Evolutionary conservation across 305 asterid species (phyloP).

Genomic region (Andrographis paniculata): DNA sequence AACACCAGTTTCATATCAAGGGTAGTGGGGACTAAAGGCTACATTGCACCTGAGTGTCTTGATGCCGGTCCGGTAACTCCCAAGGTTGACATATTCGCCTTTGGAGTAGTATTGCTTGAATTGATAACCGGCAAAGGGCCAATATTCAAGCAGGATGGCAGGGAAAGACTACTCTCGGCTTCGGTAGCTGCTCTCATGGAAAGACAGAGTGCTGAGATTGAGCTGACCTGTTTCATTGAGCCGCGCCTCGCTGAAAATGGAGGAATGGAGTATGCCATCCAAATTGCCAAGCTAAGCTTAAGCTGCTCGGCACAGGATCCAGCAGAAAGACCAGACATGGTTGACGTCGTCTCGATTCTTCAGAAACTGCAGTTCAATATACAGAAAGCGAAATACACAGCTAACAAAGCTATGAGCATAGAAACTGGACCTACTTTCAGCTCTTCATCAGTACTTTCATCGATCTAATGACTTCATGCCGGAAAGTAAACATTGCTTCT

Average conservation of each 20-base stretch:
- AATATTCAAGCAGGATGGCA: slow-evolving; percentile 23
- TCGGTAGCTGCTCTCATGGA: slow-evolving; percentile 21
- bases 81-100: slow-evolving; percentile 47
- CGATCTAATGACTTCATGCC: not conserved
- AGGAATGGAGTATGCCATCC: slow-evolving; percentile 27
- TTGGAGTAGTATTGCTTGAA: slow-evolving; percentile 50
- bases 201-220: slow-evolving; percentile 28
- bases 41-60: slow-evolving; percentile 41
- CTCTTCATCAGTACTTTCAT: not conserved
- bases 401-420: not conserved
- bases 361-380: slow-evolving; percentile 38
- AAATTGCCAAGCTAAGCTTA: slow-evolving; percentile 30
- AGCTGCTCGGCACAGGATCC: slow-evolving; percentile 46
- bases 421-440: not conserved
- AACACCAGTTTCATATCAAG: slow-evolving; percentile 18
- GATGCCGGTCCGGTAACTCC: slow-evolving; percentile 29
- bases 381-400: slow-evolving; percentile 15
- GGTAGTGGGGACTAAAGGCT: slow-evolving; percentile 31
- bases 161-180: slow-evolving; percentile 29
- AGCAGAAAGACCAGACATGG: slow-evolving; percentile 44
- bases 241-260: slow-evolving; percentile 28
- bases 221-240: slow-evolving; percentile 21
- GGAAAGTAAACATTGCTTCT: not conserved
- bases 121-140: slow-evolving; percentile 35
- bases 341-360: slow-evolving; percentile 34